phyloP scores from a whole-genome alignment of 1,139 yeast species.

The Zygosaccharomyces pseudobailii region DNA sequence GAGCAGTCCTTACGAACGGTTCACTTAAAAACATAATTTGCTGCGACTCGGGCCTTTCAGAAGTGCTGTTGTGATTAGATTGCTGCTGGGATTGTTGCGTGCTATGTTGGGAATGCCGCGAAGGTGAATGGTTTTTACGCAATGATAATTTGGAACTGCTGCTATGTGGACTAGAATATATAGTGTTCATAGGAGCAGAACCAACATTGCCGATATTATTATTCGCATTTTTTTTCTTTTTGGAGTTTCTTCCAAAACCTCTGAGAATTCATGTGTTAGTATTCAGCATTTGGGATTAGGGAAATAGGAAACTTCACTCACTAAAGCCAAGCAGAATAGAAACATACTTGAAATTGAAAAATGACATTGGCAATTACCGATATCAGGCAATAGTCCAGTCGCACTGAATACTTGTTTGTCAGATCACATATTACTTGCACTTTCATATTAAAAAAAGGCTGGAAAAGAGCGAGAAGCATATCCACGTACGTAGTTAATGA shows the following conservation, averaged over 20 bases:
- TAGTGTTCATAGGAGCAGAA: constrained; percentile 18
- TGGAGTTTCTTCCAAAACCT: constrained; percentile 40
- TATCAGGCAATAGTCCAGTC: not conserved
- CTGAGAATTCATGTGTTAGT: constrained; percentile 15
- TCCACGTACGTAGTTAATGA: not conserved
- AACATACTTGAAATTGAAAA: constrained; percentile 28
- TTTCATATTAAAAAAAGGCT: not conserved
- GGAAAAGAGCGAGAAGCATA: not conserved
- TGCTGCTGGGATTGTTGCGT: constrained; percentile 12
- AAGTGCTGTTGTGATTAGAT: constrained; percentile 38
- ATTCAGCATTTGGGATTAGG: not conserved
- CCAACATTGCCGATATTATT: constrained; percentile 10
- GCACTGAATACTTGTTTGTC: not conserved
- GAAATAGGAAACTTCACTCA: not conserved
- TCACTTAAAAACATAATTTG: constrained; percentile 63
- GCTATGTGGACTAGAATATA: constrained; percentile 32
- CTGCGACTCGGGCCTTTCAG: constrained; percentile 34
- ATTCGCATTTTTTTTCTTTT: constrained; percentile 35
- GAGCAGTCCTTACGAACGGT: constrained; percentile 88
- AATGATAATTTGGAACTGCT: constrained; percentile 38
- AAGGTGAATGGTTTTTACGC: constrained; percentile 35
- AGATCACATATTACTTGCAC: not conserved
- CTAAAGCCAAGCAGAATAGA: too few species aligned
- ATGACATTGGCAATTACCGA: constrained; percentile 16
- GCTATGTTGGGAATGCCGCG: constrained; percentile 24